Evolutionary conservation across 371 early-diverging fungal genomes (phyloP).

Genomic region (Mortierella sp.): DNA sequence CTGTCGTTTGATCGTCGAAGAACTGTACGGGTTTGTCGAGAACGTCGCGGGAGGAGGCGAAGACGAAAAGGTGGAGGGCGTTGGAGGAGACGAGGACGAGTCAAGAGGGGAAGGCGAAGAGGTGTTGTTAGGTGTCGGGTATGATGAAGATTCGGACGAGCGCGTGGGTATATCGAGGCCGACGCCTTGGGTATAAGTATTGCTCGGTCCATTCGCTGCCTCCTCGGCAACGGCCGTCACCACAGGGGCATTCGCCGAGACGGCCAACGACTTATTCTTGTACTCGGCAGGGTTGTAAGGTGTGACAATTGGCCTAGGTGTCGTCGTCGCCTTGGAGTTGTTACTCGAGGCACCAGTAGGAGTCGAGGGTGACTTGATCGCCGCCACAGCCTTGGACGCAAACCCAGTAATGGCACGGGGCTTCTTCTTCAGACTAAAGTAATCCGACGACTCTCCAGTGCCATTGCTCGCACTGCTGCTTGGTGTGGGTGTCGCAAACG

Average conservation of each 20-base stretch:
- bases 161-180: constrained; percentile 21
- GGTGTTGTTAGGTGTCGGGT: constrained; percentile 7
- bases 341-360: constrained; percentile 3
- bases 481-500: constrained; percentile 12
- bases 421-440: constrained; percentile 47
- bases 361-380: constrained; percentile 37
- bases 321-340: neutral
- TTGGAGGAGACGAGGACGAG: constrained; percentile 7
- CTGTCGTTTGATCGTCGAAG: constrained; percentile 30
- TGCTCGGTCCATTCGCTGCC: neutral
- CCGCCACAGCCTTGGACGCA: constrained; percentile 47
- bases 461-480: constrained; percentile 14
- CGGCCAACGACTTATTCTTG: constrained; percentile 36
- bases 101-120: constrained; percentile 1
- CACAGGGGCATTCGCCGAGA: constrained; percentile 6
- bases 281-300: constrained; percentile 54
- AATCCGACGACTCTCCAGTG: constrained; percentile 25
- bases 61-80: constrained; percentile 14
- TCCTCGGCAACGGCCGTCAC: constrained; percentile 9
- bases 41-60: constrained; percentile 14
- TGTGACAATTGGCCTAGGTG: constrained; percentile 39
- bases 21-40: constrained; percentile 27
- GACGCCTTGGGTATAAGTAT: neutral
- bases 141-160: constrained; percentile 7
- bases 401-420: constrained; percentile 25